Conservation (phyloP, 345 rosid genomes). For the thale cress (Arabidopsis thaliana) region TAIR10.1 NC_003076.8:20764501-20765000, state of each 20-base stretch:
- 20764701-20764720: conserved; percentile 81
- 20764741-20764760: conserved; percentile 79
- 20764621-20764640: conserved; percentile 43
- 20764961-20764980: conserved; percentile 65
- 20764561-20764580: conserved; percentile 44
- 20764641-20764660: conserved; percentile 26
- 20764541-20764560: conserved; percentile 25
- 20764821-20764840: conserved; percentile 80
- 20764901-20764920: conserved; percentile 60
- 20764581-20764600: conserved; percentile 60
- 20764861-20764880: conserved; percentile 64
- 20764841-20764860: conserved; percentile 82
- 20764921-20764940: conserved; percentile 39
- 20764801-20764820: conserved; percentile 85
- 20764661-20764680: conserved; percentile 31
- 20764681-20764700: conserved; percentile 51
- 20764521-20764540: conserved; percentile 48
- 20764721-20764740: conserved; percentile 76
- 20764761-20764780: conserved; percentile 79
- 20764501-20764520: conserved; percentile 59
- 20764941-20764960: conserved; percentile 44
- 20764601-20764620: conserved; percentile 59
- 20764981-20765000: conserved; percentile 76
- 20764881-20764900: conserved; percentile 75
- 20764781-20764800: conserved; percentile 83